Percentiles rank a stretch among this genome's conserved stretches.
phyloP scores from a whole-genome alignment of 306 rosid genomes.

The Crataegus laevigata region DNA sequence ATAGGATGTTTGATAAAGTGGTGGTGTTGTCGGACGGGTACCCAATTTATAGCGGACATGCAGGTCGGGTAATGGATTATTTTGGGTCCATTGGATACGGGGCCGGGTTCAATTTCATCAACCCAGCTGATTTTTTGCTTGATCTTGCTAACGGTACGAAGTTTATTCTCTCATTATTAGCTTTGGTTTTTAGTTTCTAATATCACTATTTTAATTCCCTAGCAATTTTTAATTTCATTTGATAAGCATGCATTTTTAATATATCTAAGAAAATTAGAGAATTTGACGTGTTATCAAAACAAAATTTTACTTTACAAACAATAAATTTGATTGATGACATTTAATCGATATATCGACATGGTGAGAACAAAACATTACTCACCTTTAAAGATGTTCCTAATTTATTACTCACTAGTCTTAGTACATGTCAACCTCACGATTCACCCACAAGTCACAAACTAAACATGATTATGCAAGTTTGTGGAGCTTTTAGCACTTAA shows the following conservation, averaged over 20 bases:
- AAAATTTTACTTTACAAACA: too few relatives aligned
- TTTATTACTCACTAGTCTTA: neutral
- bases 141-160: conserved; percentile 83
- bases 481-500: conserved; percentile 17
- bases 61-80: conserved; percentile 68
- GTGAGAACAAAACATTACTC: neutral
- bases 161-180: conserved; percentile 1
- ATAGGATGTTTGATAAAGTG: conserved; percentile 75
- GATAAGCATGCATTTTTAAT: too few relatives aligned
- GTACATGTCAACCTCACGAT: conserved; percentile 22
- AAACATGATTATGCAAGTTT: neutral
- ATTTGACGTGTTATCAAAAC: neutral
- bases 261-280: neutral
- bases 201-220: too few relatives aligned
- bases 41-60: conserved; percentile 53
- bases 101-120: conserved; percentile 56
- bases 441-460: conserved; percentile 3
- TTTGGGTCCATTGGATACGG: conserved; percentile 48
- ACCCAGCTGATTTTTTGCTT: conserved; percentile 82
- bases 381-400: neutral
- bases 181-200: neutral
- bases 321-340: neutral
- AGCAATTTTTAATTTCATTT: neutral
- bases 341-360: too few relatives aligned
- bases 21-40: conserved; percentile 61